Evolutionary conservation across 2,329 filamentous ascomycete genomes (phyloP), one percentile per base, ranked within the genome.

Genomic region (Daldinia eschscholtzii): DNA sequence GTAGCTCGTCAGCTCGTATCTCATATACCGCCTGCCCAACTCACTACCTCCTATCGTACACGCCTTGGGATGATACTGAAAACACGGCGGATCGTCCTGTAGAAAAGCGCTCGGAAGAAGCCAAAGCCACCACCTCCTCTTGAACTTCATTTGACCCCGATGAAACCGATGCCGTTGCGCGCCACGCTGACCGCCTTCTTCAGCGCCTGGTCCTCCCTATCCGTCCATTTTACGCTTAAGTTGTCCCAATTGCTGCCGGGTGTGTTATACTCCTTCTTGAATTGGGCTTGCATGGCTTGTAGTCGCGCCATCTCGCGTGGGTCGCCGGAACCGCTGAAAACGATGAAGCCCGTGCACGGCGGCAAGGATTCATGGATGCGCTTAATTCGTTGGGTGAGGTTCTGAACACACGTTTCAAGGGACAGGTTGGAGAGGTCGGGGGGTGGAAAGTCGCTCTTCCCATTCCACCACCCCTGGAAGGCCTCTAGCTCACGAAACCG

Each of bases 401-500:
- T 79, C 33, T 75, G 74, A 3, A 89, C 80, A 61, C 83, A 85
- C 4, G 76, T 75, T 72, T 87, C 83, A 3, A 89, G 81, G 42
- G 74, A 67, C 61, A 73, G 62, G n/a, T 56, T 68, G 26, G 76
- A 75, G 15, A 78, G 61, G 37, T 77, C 74, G 6, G 76, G 76
- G 26, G 73, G 70, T 56, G 76, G 73, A 3, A 74, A 70, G 44
- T 80, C 75, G 46, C 83, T 84, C 76, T 88, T 88, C 65, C 83
- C 83, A 73, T 90, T 90, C 89, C 89, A 91, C 88, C 88, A 91
- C 5, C 89, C 89, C 69, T 89, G 88, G 15, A 88, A 80, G 15
- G 87, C 86, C 77, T 92, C 89, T 42, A 92, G 83, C 75, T 90
- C 88, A 66, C 89, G 86, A 80, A 92, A 86, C 62, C 89, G 86